A percentile compares a stretch with the other conserved stretches of the same genome.
These are phyloP conservation scores for Carex myosuroides DNA, from an alignment of 176 grass and related monocot species.

Conservation along the genomic window DNA sequence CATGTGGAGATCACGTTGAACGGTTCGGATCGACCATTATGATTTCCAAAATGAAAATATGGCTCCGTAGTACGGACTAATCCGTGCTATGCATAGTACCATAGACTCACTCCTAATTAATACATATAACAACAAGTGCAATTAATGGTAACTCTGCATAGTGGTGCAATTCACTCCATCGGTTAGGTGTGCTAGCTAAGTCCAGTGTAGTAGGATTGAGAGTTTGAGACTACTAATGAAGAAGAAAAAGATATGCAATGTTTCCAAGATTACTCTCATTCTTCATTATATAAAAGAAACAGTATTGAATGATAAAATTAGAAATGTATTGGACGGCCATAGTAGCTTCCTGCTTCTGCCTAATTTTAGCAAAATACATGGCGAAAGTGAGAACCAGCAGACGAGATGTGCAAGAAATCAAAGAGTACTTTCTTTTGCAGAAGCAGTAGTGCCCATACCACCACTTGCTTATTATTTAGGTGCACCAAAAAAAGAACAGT, in stretches of 20 bases:
- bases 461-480: not conserved
- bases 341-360: not conserved
- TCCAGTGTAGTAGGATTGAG: not conserved
- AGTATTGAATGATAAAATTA: too few relatives aligned
- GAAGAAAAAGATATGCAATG: not conserved
- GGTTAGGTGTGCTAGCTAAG: not conserved
- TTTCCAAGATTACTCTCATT: not conserved
- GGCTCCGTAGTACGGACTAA: too few relatives aligned
- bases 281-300: not conserved
- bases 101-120: too few relatives aligned
- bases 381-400: not conserved
- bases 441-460: slow-evolving; percentile 1
- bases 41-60: too few relatives aligned
- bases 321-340: not conserved
- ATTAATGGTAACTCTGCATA: not conserved
- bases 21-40: too few relatives aligned
- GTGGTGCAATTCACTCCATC: not conserved
- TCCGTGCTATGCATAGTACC: too few relatives aligned
- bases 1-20: too few relatives aligned
- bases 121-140: not conserved
- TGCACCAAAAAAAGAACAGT: not conserved
- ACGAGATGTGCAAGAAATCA: not conserved
- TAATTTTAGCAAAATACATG: not conserved
- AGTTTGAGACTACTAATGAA: too few relatives aligned
- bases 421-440: slow-evolving; percentile 8